Evolutionary conservation across 106 monocot genomes (phyloP), one percentile per base, ranked within the genome.

Genomic region (Amphibolis antarctica): DNA sequence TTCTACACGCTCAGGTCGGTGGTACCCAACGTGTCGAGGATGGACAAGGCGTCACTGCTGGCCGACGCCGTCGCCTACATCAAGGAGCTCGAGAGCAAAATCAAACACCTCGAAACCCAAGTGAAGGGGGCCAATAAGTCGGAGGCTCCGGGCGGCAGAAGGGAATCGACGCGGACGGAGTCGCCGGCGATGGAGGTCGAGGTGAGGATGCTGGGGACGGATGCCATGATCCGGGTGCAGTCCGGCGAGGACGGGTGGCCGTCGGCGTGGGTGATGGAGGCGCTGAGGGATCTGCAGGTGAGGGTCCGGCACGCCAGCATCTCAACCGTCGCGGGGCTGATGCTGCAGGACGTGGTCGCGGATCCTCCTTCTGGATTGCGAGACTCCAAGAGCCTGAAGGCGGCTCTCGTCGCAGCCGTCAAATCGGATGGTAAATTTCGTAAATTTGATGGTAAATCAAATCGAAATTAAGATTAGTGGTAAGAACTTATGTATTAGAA

Each of bases 251-350:
- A 36, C 7, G 23, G 24, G 55, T 74, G 78, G 48, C 82, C 78
- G 3, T 21, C 75, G 49, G 78, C 82, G 22, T 71, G 51, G 74
- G 52, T 82, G 36, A 82, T 78, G 82, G 70, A 12, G 17, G 74
- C 53, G 4, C 36, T 82, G 46, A 44, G 71, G 26, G 71, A 75
- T 17, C 67, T 82, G 18, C 67, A 75, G 22, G 66, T 78, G 44
- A 47, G 42, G 1, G 82, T 82, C 26, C 67, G 68, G 25, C 78
- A 82, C 46, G 82, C 72, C 31, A 81, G 71, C 56, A 65, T 72
- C 11, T 65, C 64, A 0, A 44, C 46, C 22, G 72, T 72, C 19
- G 56, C 46, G 45, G 64, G 65, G 25, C 25, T 46, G 30, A 72
- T 72, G 56, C 19, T 72, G 44, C 72, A 72, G 55, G 72, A 72